phyloP scores from a whole-genome alignment of 176 grass and related monocot genomes.

The Oryza glaberrima region DNA sequence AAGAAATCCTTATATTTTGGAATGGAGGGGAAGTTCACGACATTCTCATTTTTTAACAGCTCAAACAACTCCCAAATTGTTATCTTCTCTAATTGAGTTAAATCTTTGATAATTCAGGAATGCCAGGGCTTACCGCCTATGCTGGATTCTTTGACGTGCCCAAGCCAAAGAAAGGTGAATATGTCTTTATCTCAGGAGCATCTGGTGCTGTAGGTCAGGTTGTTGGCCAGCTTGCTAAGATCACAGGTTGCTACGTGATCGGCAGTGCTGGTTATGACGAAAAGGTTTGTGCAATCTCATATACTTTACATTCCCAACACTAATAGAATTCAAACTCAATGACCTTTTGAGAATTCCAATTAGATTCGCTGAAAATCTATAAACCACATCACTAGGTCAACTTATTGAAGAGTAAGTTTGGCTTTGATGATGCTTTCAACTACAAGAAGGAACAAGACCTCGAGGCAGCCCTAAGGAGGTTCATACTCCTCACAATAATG shows the following conservation, averaged over 20 bases:
- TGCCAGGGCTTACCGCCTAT: slow-evolving; percentile 63
- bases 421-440: slow-evolving; percentile 69
- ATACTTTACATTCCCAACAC: not conserved
- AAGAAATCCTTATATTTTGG: too few species aligned
- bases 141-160: slow-evolving; percentile 51
- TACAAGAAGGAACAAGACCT: slow-evolving; percentile 70
- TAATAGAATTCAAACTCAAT: too few species aligned
- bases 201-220: slow-evolving; percentile 59
- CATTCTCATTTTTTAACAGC: too few species aligned
- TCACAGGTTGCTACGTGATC: slow-evolving; percentile 56
- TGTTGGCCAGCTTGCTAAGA: slow-evolving; percentile 66
- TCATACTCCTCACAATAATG: not conserved
- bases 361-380: not conserved
- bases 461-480: slow-evolving; percentile 43
- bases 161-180: slow-evolving; percentile 61
- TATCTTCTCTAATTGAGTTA: not conserved
- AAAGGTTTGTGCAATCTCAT: slow-evolving; percentile 29
- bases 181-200: slow-evolving; percentile 59
- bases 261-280: slow-evolving; percentile 58
- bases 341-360: too few species aligned
- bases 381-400: slow-evolving; percentile 31
- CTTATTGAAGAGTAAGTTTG: slow-evolving; percentile 56
- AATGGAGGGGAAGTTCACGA: too few species aligned
- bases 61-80: too few species aligned
- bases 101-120: slow-evolving; percentile 8